Percentiles rank a stretch among this genome's conserved stretches.
Conservation (phyloP, 345 rosid species). For the Sonneratia caseolaris region DNA sequence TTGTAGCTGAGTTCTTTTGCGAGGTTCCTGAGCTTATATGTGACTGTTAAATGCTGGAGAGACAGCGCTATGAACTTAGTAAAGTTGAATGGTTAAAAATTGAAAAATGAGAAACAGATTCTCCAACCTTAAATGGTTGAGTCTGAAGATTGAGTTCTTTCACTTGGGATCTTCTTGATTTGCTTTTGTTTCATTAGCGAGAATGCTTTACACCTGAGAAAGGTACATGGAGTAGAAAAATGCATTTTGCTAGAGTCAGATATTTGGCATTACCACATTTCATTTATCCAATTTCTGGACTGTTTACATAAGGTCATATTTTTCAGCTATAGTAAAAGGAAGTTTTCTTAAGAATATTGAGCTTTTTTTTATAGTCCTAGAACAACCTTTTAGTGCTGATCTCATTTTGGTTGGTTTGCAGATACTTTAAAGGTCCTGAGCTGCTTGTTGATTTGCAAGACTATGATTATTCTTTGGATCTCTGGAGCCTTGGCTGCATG, state of each 20-base stretch:
- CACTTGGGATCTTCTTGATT: too few relatives aligned
- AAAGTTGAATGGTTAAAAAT: too few relatives aligned
- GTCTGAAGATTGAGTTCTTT: too few relatives aligned
- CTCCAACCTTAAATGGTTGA: too few relatives aligned
- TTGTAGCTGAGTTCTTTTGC: neutral
- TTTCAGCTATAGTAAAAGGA: neutral
- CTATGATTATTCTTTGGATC: constrained; percentile 90
- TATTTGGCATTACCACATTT: neutral
- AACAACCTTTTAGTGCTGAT: neutral
- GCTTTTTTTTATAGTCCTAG: neutral
- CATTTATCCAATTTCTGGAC: neutral
- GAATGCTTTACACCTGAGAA: neutral
- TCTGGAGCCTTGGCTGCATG: constrained; percentile 99
- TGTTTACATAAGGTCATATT: neutral
- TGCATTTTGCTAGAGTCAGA: too few relatives aligned
- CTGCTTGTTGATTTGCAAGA: constrained; percentile 97
- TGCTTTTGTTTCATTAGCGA: neutral
- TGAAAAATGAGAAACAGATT: too few relatives aligned
- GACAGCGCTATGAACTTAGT: neutral
- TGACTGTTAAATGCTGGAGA: neutral
- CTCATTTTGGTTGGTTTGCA: constrained; percentile 19
- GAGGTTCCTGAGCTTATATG: neutral
- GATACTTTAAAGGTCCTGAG: constrained; percentile 98
- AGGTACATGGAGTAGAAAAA: too few relatives aligned
- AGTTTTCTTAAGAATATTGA: neutral